Evolutionary conservation across 2,329 filamentous ascomycete genomes (phyloP).

Genomic region (Arthroderma sp.): DNA sequence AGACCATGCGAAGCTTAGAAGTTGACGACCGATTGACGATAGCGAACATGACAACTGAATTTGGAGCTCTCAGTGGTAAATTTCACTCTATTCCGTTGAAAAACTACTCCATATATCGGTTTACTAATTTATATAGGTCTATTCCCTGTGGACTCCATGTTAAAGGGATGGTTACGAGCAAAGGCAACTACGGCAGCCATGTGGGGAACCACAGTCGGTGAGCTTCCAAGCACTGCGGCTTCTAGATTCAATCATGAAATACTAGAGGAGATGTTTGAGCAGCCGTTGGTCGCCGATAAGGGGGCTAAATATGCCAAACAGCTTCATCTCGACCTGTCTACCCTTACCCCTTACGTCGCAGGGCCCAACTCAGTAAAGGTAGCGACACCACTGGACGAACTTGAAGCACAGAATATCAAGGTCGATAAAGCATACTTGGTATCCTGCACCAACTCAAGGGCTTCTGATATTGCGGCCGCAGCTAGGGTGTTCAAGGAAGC

Average conservation of each 20-base stretch:
- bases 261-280: slow-evolving; percentile 59
- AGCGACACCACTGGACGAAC: slow-evolving; percentile 60
- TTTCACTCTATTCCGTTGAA: neutral
- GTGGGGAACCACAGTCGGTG: slow-evolving; percentile 26
- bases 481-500: slow-evolving; percentile 77
- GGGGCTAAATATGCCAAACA: slow-evolving; percentile 73
- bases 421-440: slow-evolving; percentile 79
- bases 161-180: slow-evolving; percentile 60
- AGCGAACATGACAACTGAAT: slow-evolving; percentile 71
- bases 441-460: slow-evolving; percentile 76
- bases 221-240: slow-evolving; percentile 36
- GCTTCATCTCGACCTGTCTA: slow-evolving; percentile 69
- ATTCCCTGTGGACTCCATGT: slow-evolving; percentile 66
- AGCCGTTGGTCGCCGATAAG: slow-evolving; percentile 57
- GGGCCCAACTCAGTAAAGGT: slow-evolving; percentile 89
- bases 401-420: slow-evolving; percentile 61
- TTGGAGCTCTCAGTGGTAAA: slow-evolving; percentile 47
- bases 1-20: slow-evolving; percentile 58
- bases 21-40: slow-evolving; percentile 60
- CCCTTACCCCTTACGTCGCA: slow-evolving; percentile 69
- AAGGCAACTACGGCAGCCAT: slow-evolving; percentile 65
- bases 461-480: slow-evolving; percentile 69
- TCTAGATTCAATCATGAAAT: slow-evolving; percentile 58
- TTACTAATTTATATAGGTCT: slow-evolving; percentile 41
- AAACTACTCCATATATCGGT: neutral